Evolutionary conservation across 2,329 filamentous ascomycete genomes (phyloP).

Genomic region (Fusarium sp.): DNA sequence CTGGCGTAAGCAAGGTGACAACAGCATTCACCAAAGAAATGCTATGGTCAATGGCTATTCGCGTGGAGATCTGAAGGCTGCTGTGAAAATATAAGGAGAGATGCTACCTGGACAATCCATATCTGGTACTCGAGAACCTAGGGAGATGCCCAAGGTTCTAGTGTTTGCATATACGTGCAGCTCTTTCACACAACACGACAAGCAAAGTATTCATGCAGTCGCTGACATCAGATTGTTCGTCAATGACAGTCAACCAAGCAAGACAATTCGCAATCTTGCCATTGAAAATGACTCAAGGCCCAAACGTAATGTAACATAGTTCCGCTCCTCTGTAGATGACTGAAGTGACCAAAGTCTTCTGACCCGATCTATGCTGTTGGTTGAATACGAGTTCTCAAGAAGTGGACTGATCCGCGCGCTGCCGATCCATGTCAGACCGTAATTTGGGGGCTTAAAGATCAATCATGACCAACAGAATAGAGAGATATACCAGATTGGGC

Average conservation of each 20-base stretch:
- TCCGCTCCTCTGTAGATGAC: background rate
- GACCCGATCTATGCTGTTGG: background rate
- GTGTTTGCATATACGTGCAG: background rate
- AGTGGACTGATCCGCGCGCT: background rate
- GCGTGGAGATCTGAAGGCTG: rapidly evolving
- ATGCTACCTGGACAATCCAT: rapidly evolving
- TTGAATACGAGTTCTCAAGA: background rate
- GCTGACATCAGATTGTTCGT: background rate
- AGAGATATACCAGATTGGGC: too few species aligned
- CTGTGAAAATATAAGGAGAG: rapidly evolving
- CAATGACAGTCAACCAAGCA: background rate
- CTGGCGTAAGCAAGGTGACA: rapidly evolving
- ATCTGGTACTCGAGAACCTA: rapidly evolving
- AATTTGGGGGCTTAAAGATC: background rate
- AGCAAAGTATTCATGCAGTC: rapidly evolving
- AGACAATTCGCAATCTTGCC: background rate
- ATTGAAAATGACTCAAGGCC: background rate
- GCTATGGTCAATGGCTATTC: background rate
- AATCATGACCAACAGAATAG: background rate
- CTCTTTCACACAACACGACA: background rate
- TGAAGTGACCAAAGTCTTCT: background rate
- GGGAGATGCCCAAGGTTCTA: background rate
- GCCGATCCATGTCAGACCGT: background rate
- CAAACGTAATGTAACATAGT: background rate
- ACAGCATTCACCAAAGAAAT: rapidly evolving